Conservation (phyloP, 2,329 filamentous ascomycete genomes). For the Microascus cirrosus region DNA sequence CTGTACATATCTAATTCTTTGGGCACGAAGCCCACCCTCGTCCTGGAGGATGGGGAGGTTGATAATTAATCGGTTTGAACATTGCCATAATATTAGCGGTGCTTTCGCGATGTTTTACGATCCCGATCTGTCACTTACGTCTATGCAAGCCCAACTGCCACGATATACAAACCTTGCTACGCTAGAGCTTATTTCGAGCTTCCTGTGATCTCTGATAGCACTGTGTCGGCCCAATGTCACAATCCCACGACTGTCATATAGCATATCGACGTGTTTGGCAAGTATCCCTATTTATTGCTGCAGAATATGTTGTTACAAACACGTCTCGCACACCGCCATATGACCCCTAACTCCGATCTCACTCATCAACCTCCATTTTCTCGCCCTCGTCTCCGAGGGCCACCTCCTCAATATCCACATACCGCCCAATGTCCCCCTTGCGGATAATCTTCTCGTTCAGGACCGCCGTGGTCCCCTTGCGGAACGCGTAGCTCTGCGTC, state of each 20-base stretch:
- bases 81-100: not conserved
- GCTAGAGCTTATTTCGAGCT: no score
- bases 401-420: slow-evolving; percentile 83
- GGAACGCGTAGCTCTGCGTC: slow-evolving; percentile 86
- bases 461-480: slow-evolving; percentile 84
- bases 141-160: not conserved
- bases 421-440: slow-evolving; percentile 88
- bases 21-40: not conserved
- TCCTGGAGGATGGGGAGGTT: not conserved
- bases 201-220: no score
- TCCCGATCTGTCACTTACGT: not conserved
- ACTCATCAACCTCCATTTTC: slow-evolving; percentile 59
- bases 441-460: slow-evolving; percentile 94
- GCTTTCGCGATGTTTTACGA: not conserved
- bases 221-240: not conserved
- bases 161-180: not conserved
- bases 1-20: not conserved
- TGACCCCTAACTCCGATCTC: slow-evolving; percentile 11
- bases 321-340: slow-evolving; percentile 1
- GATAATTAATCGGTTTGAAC: not conserved
- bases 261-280: not conserved
- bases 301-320: slow-evolving; percentile 10
- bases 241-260: not conserved
- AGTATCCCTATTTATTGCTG: slow-evolving; percentile 9
- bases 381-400: slow-evolving; percentile 57